Percentiles rank a stretch among this genome's conserved stretches.
These are phyloP conservation scores for Calonectria hawksworthii DNA, from an alignment of 2,329 filamentous ascomycete species.

Conservation along the genomic window DNA sequence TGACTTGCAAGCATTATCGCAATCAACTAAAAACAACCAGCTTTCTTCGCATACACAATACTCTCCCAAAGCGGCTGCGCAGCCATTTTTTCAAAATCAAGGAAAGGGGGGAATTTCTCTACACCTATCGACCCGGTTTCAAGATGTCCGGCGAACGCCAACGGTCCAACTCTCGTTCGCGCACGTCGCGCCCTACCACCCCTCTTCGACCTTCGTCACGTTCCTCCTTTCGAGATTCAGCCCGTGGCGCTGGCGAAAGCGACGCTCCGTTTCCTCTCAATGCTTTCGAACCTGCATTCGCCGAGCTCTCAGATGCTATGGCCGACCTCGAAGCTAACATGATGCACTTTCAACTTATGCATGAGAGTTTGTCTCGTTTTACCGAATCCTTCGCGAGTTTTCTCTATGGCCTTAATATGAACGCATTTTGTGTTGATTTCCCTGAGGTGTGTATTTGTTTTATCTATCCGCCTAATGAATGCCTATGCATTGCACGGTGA, in stretches of 20 bases:
- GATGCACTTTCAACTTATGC: slow-evolving; percentile 97
- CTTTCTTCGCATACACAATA: neutral
- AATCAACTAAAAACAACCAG: neutral
- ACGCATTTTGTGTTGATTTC: slow-evolving; percentile 98
- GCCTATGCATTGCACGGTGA: neutral
- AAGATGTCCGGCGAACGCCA: slow-evolving; percentile 47
- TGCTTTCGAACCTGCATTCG: slow-evolving; percentile 88
- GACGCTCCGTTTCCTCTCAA: slow-evolving; percentile 80
- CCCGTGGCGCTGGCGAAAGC: slow-evolving; percentile 65
- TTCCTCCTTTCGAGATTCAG: slow-evolving; percentile 86
- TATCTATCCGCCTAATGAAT: neutral
- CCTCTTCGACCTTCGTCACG: slow-evolving; percentile 92
- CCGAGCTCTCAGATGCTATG: slow-evolving; percentile 93
- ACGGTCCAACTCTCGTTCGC: slow-evolving; percentile 72
- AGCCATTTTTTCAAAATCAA: neutral
- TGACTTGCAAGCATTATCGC: neutral
- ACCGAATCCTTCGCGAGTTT: slow-evolving; percentile 97
- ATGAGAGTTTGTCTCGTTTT: slow-evolving; percentile 93
- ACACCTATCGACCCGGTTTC: neutral
- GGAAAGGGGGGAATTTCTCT: neutral
- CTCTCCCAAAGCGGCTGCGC: neutral
- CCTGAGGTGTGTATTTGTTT: slow-evolving; percentile 76
- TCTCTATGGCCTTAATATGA: slow-evolving; percentile 97
- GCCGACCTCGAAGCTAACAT: slow-evolving; percentile 97
- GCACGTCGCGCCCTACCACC: slow-evolving; percentile 86